Conservation (phyloP, 2,329 filamentous ascomycete genomes). For the Tolypocladium endophyticum region DNA sequence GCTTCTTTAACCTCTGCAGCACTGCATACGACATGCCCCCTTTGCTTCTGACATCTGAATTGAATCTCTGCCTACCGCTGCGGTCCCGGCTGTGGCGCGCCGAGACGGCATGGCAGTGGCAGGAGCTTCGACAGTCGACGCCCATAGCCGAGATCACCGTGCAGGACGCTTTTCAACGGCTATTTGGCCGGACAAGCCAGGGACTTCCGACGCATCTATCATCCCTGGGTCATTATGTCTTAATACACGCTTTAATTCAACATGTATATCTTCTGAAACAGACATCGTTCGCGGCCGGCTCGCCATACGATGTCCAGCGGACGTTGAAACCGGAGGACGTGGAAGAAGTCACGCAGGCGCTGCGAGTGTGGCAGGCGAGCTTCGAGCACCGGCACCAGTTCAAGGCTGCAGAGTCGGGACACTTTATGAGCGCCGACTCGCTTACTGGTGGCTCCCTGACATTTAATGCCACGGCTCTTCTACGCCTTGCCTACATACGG, state of each 20-base stretch:
- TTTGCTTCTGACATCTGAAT: conserved; percentile 45
- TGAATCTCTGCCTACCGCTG: conserved; percentile 44
- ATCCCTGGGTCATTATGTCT: conserved; percentile 57
- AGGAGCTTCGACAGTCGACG: conserved; percentile 42
- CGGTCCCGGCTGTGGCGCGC: conserved; percentile 47
- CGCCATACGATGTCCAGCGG: conserved; percentile 38
- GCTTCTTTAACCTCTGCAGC: conserved; percentile 53
- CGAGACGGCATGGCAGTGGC: conserved; percentile 49
- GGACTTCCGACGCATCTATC: conserved; percentile 39
- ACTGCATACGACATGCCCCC: conserved; percentile 52
- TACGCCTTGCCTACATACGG: conserved; percentile 52
- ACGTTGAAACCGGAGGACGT: conserved; percentile 44
- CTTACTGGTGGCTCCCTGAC: conserved; percentile 50
- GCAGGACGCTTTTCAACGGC: conserved; percentile 44
- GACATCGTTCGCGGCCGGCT: conserved; percentile 39
- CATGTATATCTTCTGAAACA: conserved; percentile 62
- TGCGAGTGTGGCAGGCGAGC: conserved; percentile 47
- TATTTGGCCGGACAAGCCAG: conserved; percentile 41
- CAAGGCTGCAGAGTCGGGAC: conserved; percentile 36
- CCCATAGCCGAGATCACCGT: conserved; percentile 41
- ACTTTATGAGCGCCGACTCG: conserved; percentile 35
- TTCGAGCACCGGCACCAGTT: conserved; percentile 46
- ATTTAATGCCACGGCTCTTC: conserved; percentile 53
- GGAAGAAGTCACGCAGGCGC: conserved; percentile 43
- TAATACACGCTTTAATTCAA: conserved; percentile 63